Percentiles rank a stretch among this genome's conserved stretches.
These are phyloP conservation scores for Sporothrix mexicana DNA, from an alignment of 2,329 filamentous ascomycete species.

Conservation along the genomic window DNA sequence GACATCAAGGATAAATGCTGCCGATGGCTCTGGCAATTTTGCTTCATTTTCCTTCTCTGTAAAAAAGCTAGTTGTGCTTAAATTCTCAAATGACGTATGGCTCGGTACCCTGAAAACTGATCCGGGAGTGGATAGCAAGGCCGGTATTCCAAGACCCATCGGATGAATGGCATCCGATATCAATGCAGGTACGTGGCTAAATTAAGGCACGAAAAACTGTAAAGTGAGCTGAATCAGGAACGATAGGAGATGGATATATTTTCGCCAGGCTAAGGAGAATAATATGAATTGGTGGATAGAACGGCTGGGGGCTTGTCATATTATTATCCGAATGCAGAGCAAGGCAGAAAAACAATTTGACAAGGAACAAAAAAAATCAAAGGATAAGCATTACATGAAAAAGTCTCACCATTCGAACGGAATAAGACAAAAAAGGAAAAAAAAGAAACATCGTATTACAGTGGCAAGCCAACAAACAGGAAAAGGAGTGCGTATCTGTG, in stretches of 20 bases:
- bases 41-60: neutral
- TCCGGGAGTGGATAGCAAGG: neutral
- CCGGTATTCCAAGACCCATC: neutral
- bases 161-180: constrained; percentile 1
- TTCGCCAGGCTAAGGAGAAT: neutral
- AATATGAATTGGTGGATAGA: too few species aligned
- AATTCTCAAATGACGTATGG: neutral
- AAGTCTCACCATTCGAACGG: neutral
- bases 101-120: neutral
- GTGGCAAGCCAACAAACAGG: neutral
- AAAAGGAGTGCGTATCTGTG: neutral
- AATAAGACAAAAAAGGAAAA: neutral
- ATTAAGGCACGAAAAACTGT: neutral
- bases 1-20: neutral
- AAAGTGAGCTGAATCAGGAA: neutral
- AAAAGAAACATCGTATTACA: neutral
- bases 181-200: constrained; percentile 16
- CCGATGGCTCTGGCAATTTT: neutral
- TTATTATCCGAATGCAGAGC: neutral
- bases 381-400: neutral
- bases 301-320: neutral
- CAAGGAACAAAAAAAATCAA: neutral
- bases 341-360: too few species aligned
- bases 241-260: neutral
- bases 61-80: neutral